A percentile compares a stretch with the other conserved stretches of the same genome.
Evolutionary conservation across 2,329 filamentous ascomycete species (phyloP).

Genomic region (Claviceps sorghi): DNA sequence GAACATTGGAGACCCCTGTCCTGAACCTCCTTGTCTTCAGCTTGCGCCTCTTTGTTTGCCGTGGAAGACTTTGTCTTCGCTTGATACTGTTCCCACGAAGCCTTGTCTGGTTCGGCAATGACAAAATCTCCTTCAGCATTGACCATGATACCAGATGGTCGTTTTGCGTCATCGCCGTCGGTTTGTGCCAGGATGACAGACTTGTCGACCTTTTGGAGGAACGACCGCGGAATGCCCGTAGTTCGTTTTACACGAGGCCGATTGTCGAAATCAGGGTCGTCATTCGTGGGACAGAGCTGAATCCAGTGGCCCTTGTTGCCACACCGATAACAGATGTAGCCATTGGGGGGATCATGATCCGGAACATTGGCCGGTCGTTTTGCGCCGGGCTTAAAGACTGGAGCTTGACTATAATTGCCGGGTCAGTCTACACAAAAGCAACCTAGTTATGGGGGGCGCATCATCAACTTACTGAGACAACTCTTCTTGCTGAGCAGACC

Average conservation of each 20-base stretch:
- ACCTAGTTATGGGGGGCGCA: not conserved
- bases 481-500: slow-evolving; percentile 84
- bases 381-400: slow-evolving; percentile 41
- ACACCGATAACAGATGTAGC: slow-evolving; percentile 93
- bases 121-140: slow-evolving; percentile 97
- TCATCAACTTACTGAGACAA: slow-evolving; percentile 56
- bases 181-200: slow-evolving; percentile 59
- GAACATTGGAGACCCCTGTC: slow-evolving; percentile 82
- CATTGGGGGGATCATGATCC: slow-evolving; percentile 81
- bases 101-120: slow-evolving; percentile 88
- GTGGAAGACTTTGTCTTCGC: slow-evolving; percentile 82
- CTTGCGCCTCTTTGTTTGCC: slow-evolving; percentile 60
- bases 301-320: slow-evolving; percentile 99
- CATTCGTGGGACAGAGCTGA: slow-evolving; percentile 93
- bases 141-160: slow-evolving; percentile 85
- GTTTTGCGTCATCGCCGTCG: slow-evolving; percentile 68
- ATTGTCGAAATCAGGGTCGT: slow-evolving; percentile 90
- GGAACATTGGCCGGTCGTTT: slow-evolving; percentile 67
- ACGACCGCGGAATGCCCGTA: slow-evolving; percentile 89
- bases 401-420: slow-evolving; percentile 36
- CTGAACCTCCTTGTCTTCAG: slow-evolving; percentile 73
- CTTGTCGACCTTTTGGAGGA: slow-evolving; percentile 91
- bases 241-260: slow-evolving; percentile 88
- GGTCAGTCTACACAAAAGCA: slow-evolving; percentile 17
- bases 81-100: slow-evolving; percentile 92